These are phyloP conservation scores for Cinnamomum chago DNA, from an alignment of 164 flowering plant genomes.

Conservation along the genomic window DNA sequence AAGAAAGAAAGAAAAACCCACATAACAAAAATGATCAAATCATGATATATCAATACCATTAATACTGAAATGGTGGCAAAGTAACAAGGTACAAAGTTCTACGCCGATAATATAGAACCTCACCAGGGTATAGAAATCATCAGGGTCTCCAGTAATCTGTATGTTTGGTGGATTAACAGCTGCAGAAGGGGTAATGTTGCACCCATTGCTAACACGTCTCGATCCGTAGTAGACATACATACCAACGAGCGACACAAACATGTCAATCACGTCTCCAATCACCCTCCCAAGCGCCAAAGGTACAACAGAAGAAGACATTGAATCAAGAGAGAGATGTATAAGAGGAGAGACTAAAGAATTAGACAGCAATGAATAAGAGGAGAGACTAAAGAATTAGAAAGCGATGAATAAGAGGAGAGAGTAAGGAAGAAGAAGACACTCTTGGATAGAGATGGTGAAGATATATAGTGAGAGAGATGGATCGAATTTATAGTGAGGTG, in stretches of 20 bases:
- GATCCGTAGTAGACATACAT: slow-evolving; percentile 50
- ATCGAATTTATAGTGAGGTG: too few species aligned
- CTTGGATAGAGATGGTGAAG: too few species aligned
- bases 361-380: too few species aligned
- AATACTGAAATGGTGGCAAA: too few species aligned
- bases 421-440: too few species aligned
- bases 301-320: slow-evolving; percentile 44
- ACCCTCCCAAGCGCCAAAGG: slow-evolving; percentile 63
- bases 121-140: slow-evolving; percentile 52
- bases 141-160: slow-evolving; percentile 37
- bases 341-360: too few species aligned
- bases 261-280: slow-evolving; percentile 76
- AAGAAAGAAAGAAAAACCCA: not conserved
- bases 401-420: too few species aligned
- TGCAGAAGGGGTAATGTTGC: slow-evolving; percentile 60
- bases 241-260: slow-evolving; percentile 51
- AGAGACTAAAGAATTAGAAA: too few species aligned
- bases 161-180: slow-evolving; percentile 48
- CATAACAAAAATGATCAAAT: not conserved
- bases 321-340: too few species aligned
- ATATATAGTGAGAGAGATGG: too few species aligned
- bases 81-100: too few species aligned
- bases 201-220: slow-evolving; percentile 69
- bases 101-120: not conserved
- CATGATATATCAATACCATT: not conserved